Evolutionary conservation across 2,329 filamentous ascomycete species (phyloP).

Genomic region (Pyrenophora seminiperda): DNA sequence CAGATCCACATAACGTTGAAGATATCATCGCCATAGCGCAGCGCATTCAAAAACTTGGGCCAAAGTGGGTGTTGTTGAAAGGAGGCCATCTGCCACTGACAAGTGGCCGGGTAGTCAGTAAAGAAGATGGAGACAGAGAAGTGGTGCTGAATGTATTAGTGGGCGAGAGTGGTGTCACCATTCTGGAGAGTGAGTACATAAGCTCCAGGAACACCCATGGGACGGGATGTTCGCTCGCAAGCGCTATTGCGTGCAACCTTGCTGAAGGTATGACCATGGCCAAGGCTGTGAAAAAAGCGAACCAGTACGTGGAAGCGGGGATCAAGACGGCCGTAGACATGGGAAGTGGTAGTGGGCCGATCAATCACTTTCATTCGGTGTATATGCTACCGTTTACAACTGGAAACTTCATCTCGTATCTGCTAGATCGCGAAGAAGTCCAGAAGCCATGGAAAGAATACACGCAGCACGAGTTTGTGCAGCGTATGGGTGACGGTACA

Average conservation of each 20-base stretch:
- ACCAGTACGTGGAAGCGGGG: constrained; percentile 72
- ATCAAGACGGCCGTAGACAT: constrained; percentile 68
- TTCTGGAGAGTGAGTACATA: constrained; percentile 73
- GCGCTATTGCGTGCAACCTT: constrained; percentile 76
- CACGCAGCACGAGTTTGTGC: constrained; percentile 81
- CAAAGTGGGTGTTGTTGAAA: constrained; percentile 83
- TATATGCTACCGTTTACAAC: constrained; percentile 71
- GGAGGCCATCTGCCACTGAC: constrained; percentile 86
- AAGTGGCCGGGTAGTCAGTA: constrained; percentile 64
- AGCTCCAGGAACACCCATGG: constrained; percentile 85
- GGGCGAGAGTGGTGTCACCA: constrained; percentile 62
- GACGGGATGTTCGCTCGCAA: constrained; percentile 92
- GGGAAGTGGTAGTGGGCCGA: constrained; percentile 71
- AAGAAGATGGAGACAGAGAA: constrained; percentile 62
- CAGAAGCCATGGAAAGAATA: constrained; percentile 73
- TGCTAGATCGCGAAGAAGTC: constrained; percentile 78
- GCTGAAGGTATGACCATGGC: constrained; percentile 63
- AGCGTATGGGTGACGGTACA: constrained; percentile 74
- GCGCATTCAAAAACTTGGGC: constrained; percentile 69
- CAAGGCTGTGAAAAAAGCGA: constrained; percentile 69
- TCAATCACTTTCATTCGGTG: constrained; percentile 79
- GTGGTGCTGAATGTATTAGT: constrained; percentile 79
- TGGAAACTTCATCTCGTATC: constrained; percentile 82
- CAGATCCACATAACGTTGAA: constrained; percentile 61
- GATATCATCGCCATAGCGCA: constrained; percentile 73